Percentiles rank a stretch among this genome's conserved stretches.
Conservation (phyloP, 2,329 filamentous ascomycete species). For the Fusarium pseudonygamai region DNA sequence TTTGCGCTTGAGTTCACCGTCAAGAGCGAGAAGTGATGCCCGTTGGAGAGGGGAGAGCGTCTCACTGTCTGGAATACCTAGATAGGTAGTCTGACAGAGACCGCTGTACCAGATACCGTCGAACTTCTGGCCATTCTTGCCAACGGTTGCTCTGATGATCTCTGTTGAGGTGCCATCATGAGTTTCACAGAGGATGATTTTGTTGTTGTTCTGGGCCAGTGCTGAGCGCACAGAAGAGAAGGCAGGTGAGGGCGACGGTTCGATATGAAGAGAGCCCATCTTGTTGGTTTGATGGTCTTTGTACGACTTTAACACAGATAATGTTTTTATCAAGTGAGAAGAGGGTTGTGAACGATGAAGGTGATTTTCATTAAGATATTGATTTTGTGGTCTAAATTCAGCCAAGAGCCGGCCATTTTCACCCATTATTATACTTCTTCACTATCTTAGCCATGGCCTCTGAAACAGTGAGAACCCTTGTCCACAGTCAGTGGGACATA, state of each 20-base stretch:
- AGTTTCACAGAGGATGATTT: conserved; percentile 6
- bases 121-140: conserved; percentile 8
- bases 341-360: too few species aligned
- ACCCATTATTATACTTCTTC: background rate
- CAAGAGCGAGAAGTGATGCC: conserved; percentile 4
- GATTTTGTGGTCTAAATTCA: background rate
- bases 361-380: background rate
- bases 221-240: background rate
- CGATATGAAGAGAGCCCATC: background rate
- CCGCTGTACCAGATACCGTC: conserved; percentile 25
- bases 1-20: conserved; percentile 13
- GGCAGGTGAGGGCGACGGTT: background rate
- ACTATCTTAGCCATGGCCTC: background rate
- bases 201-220: background rate
- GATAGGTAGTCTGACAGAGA: conserved; percentile 19
- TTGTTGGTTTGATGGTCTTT: background rate
- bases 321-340: background rate
- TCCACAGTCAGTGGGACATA: background rate
- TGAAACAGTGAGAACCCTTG: background rate
- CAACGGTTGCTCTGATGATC: conserved; percentile 10
- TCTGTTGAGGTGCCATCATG: conserved; percentile 15
- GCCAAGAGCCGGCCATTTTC: background rate
- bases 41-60: conserved; percentile 5
- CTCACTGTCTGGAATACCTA: conserved; percentile 16
- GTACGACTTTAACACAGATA: background rate